Conservation (phyloP, 495 filamentous ascomycete species). For the Daldinia decipiens region DNA sequence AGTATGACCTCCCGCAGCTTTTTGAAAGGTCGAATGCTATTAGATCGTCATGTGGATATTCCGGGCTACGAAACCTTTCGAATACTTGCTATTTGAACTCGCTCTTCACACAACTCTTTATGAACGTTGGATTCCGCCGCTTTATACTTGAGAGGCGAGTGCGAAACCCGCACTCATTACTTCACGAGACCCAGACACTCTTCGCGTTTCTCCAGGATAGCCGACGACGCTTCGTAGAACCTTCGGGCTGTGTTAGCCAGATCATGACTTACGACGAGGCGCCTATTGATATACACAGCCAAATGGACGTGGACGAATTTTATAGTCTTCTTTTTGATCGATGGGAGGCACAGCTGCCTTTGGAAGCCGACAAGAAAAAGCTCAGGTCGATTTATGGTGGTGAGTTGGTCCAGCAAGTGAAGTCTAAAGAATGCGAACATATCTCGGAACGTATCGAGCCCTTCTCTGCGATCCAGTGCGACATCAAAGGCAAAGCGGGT, state of each 20-base stretch:
- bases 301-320: slow-evolving; percentile 99
- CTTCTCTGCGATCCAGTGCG: slow-evolving; percentile 96
- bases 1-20: slow-evolving; percentile 65
- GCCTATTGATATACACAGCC: slow-evolving; percentile 84
- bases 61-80: slow-evolving; percentile 86
- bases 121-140: slow-evolving; percentile 88
- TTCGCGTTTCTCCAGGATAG: slow-evolving; percentile 90
- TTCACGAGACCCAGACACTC: slow-evolving; percentile 79
- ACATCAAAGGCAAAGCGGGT: slow-evolving; percentile 89
- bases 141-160: slow-evolving; percentile 77
- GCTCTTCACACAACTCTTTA: slow-evolving; percentile 93
- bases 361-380: slow-evolving; percentile 71
- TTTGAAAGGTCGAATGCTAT: slow-evolving; percentile 76
- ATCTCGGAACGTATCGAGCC: slow-evolving; percentile 90
- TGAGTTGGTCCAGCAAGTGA: slow-evolving; percentile 92
- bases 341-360: slow-evolving; percentile 84
- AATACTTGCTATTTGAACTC: slow-evolving; percentile 99
- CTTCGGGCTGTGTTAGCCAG: slow-evolving; percentile 73
- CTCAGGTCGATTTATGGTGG: slow-evolving; percentile 92
- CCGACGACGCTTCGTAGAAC: slow-evolving; percentile 75
- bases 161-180: slow-evolving; percentile 69
- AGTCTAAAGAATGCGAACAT: slow-evolving; percentile 92
- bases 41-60: slow-evolving; percentile 78
- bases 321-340: slow-evolving; percentile 93
- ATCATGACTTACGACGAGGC: slow-evolving; percentile 86